phyloP scores from a whole-genome alignment of 2,329 filamentous ascomycete species.

The Curvularia lunata region DNA sequence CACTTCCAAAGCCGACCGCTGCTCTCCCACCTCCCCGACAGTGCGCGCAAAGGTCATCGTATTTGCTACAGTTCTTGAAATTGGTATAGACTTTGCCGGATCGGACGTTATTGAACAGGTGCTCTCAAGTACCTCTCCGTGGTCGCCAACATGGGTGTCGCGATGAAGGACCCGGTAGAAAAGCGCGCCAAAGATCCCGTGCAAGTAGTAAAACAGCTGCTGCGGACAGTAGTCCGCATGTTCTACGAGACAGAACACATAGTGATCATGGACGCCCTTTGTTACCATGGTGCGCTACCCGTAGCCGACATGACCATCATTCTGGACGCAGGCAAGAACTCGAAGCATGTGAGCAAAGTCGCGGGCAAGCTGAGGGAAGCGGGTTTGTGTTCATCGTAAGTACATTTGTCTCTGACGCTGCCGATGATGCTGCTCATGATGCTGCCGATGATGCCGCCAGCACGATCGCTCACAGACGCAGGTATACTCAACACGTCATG shows the following conservation, averaged over 20 bases:
- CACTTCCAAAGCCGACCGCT: no score
- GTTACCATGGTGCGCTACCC: slow-evolving; percentile 77
- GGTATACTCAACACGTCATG: slow-evolving; percentile 75
- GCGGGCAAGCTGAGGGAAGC: slow-evolving; percentile 86
- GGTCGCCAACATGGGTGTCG: slow-evolving; percentile 16
- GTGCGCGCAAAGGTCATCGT: no score
- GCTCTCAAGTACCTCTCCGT: not conserved
- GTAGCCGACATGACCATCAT: slow-evolving; percentile 88
- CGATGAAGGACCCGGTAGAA: slow-evolving; percentile 56
- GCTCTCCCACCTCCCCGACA: slow-evolving; percentile 1
- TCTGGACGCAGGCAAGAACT: slow-evolving; percentile 75
- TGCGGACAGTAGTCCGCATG: slow-evolving; percentile 83
- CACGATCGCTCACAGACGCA: slow-evolving; percentile 49
- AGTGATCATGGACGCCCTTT: slow-evolving; percentile 79
- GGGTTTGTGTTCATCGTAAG: slow-evolving; percentile 80
- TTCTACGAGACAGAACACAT: slow-evolving; percentile 88
- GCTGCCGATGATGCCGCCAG: no score
- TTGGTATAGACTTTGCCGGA: no score
- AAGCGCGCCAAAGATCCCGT: slow-evolving; percentile 49
- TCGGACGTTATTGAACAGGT: no score
- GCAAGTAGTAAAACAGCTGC: slow-evolving; percentile 76
- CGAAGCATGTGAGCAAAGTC: slow-evolving; percentile 89
- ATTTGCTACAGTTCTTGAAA: no score
- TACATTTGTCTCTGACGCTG: slow-evolving; percentile 23
- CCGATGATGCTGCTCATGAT: no score